Evolutionary conservation across 2,329 filamentous ascomycete genomes (phyloP).

Genomic region (Clonostachys solani): DNA sequence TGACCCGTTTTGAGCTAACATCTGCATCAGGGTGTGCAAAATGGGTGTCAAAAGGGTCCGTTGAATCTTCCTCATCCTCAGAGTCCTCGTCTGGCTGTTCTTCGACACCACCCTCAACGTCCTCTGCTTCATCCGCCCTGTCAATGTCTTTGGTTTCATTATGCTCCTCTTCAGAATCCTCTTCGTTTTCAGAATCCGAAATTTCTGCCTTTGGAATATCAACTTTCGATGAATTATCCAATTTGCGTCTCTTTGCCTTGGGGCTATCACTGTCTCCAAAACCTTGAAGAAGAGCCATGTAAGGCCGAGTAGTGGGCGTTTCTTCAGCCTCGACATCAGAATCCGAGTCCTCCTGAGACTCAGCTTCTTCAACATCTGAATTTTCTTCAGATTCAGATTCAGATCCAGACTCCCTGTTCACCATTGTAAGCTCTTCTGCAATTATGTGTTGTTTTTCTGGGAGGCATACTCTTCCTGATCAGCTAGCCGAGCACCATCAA

Average conservation of each 20-base stretch:
- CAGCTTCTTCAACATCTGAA: slow-evolving; percentile 10
- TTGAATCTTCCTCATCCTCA: slow-evolving; percentile 46
- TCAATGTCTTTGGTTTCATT: slow-evolving; percentile 38
- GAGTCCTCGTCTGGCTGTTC: slow-evolving; percentile 30
- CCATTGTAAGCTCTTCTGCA: neutral
- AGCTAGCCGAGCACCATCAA: slow-evolving; percentile 26
- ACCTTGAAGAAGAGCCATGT: slow-evolving; percentile 52
- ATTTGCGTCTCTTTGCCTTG: slow-evolving; percentile 53
- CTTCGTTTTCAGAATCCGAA: slow-evolving; percentile 11
- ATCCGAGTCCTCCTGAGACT: slow-evolving; percentile 11
- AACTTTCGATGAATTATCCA: slow-evolving; percentile 25
- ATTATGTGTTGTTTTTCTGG: neutral
- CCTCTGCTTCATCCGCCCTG: slow-evolving; percentile 13
- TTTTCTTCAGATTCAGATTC: slow-evolving; percentile 7
- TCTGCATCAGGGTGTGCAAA: slow-evolving; percentile 67
- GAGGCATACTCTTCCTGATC: slow-evolving; percentile 27
- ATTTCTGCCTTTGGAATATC: slow-evolving; percentile 1
- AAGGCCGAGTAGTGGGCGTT: slow-evolving; percentile 41
- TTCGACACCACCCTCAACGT: slow-evolving; percentile 9
- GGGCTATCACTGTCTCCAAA: slow-evolving; percentile 39
- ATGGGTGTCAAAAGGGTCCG: slow-evolving; percentile 77
- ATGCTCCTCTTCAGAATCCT: slow-evolving; percentile 29
- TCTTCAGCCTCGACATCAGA: slow-evolving; percentile 30
- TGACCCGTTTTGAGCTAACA: slow-evolving; percentile 48
- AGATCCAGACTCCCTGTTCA: slow-evolving; percentile 6